These are phyloP conservation scores for Aurinia saxatilis DNA, from an alignment of 345 rosid genomes.

Conservation along the genomic window DNA sequence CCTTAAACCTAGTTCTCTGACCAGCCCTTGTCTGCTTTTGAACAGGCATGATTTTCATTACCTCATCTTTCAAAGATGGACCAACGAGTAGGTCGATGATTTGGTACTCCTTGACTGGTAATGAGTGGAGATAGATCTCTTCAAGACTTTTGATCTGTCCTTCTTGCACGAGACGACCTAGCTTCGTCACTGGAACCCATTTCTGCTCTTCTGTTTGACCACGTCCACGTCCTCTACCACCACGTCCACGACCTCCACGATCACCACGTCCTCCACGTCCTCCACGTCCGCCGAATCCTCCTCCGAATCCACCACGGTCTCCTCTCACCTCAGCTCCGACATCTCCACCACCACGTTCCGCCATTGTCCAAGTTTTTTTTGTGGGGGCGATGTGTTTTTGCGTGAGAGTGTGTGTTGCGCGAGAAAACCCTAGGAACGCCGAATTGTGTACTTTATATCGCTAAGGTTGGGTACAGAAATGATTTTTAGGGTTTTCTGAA, in stretches of 20 bases:
- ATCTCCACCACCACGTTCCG: conserved; percentile 24
- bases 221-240: conserved; percentile 64
- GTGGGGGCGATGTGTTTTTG: background rate
- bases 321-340: conserved; percentile 29
- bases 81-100: conserved; percentile 68
- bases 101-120: conserved; percentile 87
- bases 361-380: conserved; percentile 20
- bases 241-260: conserved; percentile 29
- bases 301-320: conserved; percentile 58
- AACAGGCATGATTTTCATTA: conserved; percentile 89
- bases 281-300: conserved; percentile 59
- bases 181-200: conserved; percentile 89
- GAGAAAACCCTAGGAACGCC: background rate
- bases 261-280: conserved; percentile 16
- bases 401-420: background rate
- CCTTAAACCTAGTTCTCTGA: conserved; percentile 77
- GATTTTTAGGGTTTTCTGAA: conserved; percentile 27
- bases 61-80: conserved; percentile 81
- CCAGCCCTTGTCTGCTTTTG: conserved; percentile 91
- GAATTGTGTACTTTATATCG: conserved; percentile 2
- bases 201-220: conserved; percentile 64
- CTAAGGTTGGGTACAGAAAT: background rate
- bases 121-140: conserved; percentile 76
- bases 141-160: conserved; percentile 47
- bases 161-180: conserved; percentile 65